A percentile compares a stretch with the other conserved stretches of the same genome.
These are phyloP conservation scores for Andrographis paniculata DNA, from an alignment of 305 asterid genomes.

Conservation along the genomic window DNA sequence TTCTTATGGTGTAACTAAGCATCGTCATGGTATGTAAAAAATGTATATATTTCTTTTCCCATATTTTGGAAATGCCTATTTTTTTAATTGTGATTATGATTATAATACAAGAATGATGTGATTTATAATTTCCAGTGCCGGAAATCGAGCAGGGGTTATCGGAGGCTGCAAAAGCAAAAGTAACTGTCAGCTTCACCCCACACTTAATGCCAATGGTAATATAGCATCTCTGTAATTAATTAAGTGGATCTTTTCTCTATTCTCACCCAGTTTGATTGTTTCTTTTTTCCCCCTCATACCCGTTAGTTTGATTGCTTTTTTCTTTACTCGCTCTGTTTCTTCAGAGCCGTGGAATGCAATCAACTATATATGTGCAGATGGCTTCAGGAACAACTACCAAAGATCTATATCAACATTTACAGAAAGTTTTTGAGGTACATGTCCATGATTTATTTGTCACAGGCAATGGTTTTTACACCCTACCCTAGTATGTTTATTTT, in stretches of 20 bases:
- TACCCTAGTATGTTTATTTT: too few relatives aligned
- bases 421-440: constrained; percentile 56
- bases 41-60: constrained; percentile 1
- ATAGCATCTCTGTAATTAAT: constrained; percentile 7
- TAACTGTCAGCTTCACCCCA: constrained; percentile 97
- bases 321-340: constrained; percentile 15
- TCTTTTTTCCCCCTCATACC: too few relatives aligned
- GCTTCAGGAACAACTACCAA: constrained; percentile 62
- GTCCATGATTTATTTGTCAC: constrained; percentile 21
- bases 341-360: constrained; percentile 98
- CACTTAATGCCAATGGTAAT: constrained; percentile 95
- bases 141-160: constrained; percentile 98
- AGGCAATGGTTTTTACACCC: too few relatives aligned
- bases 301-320: background rate
- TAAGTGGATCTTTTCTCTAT: background rate
- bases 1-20: constrained; percentile 83
- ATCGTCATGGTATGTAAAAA: constrained; percentile 82
- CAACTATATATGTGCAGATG: constrained; percentile 87
- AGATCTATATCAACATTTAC: constrained; percentile 58
- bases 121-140: constrained; percentile 51
- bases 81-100: background rate
- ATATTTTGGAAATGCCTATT: background rate
- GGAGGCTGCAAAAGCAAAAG: constrained; percentile 66
- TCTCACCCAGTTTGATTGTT: constrained; percentile 15
- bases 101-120: background rate